phyloP scores from a whole-genome alignment of 2,329 filamentous ascomycete species.

The Epichloe aotearoae region DNA sequence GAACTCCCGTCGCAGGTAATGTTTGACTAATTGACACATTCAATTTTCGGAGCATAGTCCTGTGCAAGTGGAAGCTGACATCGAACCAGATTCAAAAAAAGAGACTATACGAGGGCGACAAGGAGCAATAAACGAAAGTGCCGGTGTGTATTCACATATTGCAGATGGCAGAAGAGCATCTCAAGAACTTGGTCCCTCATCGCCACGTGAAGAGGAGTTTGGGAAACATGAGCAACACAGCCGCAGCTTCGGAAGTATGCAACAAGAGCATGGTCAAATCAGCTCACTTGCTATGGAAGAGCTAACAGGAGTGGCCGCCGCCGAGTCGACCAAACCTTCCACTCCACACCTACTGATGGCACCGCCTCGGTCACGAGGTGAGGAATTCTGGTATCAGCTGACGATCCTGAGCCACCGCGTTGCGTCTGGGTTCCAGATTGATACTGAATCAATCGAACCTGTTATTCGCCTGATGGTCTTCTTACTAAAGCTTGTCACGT shows the following conservation, averaged over 20 bases:
- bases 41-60: no score
- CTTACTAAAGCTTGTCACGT: slow-evolving; percentile 50
- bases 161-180: slow-evolving; percentile 10
- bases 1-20: slow-evolving; percentile 35
- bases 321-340: neutral
- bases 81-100: slow-evolving; percentile 16
- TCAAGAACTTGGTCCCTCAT: slow-evolving; percentile 11
- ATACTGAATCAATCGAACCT: slow-evolving; percentile 20
- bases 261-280: neutral
- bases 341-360: slow-evolving; percentile 30
- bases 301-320: neutral
- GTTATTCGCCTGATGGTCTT: slow-evolving; percentile 47
- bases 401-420: slow-evolving; percentile 22
- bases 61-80: slow-evolving; percentile 7
- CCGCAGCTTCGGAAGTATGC: neutral
- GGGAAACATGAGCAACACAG: neutral
- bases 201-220: neutral
- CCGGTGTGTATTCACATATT: slow-evolving; percentile 6
- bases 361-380: slow-evolving; percentile 27
- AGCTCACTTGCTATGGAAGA: neutral
- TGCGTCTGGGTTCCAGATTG: slow-evolving; percentile 12
- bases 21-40: neutral
- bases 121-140: neutral
- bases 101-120: slow-evolving; percentile 12
- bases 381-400: slow-evolving; percentile 20